phyloP scores from a whole-genome alignment of 345 rosid species.

The Erodium maritimum region DNA sequence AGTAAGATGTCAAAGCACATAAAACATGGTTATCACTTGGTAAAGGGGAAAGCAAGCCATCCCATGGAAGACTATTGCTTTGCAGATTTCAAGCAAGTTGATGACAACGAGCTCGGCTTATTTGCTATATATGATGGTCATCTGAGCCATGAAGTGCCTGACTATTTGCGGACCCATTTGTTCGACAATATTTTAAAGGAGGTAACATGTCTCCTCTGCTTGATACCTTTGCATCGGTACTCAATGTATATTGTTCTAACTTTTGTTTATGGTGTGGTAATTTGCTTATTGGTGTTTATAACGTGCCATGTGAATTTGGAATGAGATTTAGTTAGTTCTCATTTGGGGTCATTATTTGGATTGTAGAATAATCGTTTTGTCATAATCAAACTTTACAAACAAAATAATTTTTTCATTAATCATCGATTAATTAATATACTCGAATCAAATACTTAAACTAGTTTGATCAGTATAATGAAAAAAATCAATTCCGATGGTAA shows the following conservation, averaged over 20 bases:
- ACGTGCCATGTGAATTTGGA: background rate
- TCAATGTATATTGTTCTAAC: background rate
- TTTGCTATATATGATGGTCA: conserved; percentile 94
- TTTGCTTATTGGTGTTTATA: background rate
- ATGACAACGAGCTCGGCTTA: conserved; percentile 68
- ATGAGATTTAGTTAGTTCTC: background rate
- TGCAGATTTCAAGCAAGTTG: conserved; percentile 66
- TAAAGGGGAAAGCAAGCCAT: conserved; percentile 59
- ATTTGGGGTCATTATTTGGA: no score
- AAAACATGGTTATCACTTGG: conserved; percentile 73
- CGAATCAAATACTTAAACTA: no score
- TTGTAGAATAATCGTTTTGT: no score
- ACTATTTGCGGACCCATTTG: conserved; percentile 58
- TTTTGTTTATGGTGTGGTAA: background rate
- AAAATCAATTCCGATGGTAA: no score
- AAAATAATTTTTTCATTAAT: no score
- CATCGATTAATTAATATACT: no score
- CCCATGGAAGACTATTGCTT: conserved; percentile 84
- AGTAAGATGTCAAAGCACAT: conserved; percentile 70
- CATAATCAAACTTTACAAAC: no score
- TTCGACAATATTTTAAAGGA: conserved; percentile 73
- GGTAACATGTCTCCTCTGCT: conserved; percentile 18
- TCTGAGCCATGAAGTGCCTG: conserved; percentile 67
- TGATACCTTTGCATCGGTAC: background rate
- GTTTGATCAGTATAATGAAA: no score